A percentile compares a stretch with the other conserved stretches of the same genome.
These are phyloP conservation scores for Amanita phalloides DNA, from an alignment of 768 basidiomycete genomes.

Conservation along the genomic window DNA sequence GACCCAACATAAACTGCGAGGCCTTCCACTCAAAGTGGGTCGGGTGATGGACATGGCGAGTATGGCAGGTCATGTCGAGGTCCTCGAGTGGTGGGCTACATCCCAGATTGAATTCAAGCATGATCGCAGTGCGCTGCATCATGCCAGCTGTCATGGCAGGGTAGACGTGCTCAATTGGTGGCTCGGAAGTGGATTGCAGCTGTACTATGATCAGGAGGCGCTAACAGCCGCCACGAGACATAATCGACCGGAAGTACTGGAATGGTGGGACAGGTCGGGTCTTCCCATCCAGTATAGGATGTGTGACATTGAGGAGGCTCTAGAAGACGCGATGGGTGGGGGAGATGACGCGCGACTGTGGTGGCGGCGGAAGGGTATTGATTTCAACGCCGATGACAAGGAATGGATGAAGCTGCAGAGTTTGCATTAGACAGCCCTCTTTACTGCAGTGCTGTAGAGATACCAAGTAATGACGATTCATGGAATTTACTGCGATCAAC, in stretches of 20 bases:
- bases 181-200: conserved; percentile 64
- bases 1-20: conserved; percentile 32
- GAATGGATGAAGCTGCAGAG: conserved; percentile 83
- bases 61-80: conserved; percentile 63
- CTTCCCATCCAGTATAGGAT: conserved; percentile 77
- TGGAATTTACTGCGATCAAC: too few species aligned
- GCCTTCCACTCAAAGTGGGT: conserved; percentile 67
- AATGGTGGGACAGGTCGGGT: conserved; percentile 82
- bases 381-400: conserved; percentile 75
- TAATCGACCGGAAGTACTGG: conserved; percentile 70
- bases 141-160: conserved; percentile 72
- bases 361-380: conserved; percentile 77
- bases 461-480: too few species aligned
- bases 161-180: conserved; percentile 80
- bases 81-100: conserved; percentile 79
- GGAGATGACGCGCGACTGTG: conserved; percentile 65
- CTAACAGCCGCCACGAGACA: conserved; percentile 73
- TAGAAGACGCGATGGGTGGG: conserved; percentile 81
- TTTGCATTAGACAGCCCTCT: conserved; percentile 37
- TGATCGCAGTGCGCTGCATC: conserved; percentile 65
- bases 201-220: conserved; percentile 74
- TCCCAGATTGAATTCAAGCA: conserved; percentile 73
- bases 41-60: conserved; percentile 82
- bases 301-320: conserved; percentile 87
- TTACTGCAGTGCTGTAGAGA: too few species aligned